Conservation (phyloP, 352 stramenopile genomes). For the Phytophthora foliorum region DNA sequence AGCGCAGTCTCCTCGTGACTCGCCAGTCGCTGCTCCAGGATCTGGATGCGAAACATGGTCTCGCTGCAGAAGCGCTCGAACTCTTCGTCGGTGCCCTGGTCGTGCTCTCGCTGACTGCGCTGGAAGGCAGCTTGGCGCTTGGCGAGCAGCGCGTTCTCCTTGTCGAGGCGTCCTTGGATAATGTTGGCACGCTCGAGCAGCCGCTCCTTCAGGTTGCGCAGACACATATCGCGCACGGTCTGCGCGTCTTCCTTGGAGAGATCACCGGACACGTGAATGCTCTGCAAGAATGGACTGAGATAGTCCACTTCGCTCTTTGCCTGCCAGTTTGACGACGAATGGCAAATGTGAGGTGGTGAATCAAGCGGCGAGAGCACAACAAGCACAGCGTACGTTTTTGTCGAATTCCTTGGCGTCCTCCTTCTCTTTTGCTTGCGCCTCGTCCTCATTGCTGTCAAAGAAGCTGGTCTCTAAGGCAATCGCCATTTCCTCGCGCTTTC, state of each 20-base stretch:
- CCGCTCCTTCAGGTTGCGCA: constrained; percentile 94
- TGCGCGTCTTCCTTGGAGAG: constrained; percentile 91
- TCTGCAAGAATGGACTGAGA: constrained; percentile 94
- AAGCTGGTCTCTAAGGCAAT: constrained; percentile 89
- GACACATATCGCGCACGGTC: constrained; percentile 88
- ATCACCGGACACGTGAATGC: constrained; percentile 58
- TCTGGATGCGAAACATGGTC: constrained; percentile 97
- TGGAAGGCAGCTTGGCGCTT: constrained; percentile 95
- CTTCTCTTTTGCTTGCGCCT: constrained; percentile 66
- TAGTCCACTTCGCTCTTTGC: constrained; percentile 91
- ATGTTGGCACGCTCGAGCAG: constrained; percentile 95
- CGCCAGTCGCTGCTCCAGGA: constrained; percentile 93
- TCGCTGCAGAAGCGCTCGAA: constrained; percentile 96
- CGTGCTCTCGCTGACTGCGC: constrained; percentile 92
- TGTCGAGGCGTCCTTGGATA: constrained; percentile 94
- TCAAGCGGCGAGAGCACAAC: not conserved
- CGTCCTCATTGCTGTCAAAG: constrained; percentile 83
- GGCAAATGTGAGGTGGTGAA: constrained; percentile 1
- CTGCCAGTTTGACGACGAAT: constrained; percentile 35
- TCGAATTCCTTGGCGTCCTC: constrained; percentile 73
- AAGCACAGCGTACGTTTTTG: constrained; percentile 61
- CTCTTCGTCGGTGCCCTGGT: constrained; percentile 93
- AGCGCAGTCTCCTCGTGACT: constrained; percentile 94
- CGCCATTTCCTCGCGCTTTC: constrained; percentile 89
- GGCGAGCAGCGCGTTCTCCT: constrained; percentile 91